Evolutionary conservation across 192 early-diverging fungal species (phyloP).

Genomic region (Coemansia sp.): DNA sequence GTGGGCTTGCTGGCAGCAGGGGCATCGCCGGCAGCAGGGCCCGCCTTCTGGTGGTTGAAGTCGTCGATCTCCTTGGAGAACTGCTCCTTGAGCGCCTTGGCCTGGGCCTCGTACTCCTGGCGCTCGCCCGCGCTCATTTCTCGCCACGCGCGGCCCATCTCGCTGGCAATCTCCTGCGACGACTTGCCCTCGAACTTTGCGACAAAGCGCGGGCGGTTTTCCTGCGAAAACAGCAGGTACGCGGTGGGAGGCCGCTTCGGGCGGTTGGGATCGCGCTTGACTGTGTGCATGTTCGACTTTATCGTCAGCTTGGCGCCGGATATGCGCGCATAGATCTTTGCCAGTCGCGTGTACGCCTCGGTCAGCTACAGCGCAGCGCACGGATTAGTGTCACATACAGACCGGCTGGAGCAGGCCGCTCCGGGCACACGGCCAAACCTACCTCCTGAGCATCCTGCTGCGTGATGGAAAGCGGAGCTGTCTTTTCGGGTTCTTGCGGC

Average conservation of each 20-base stretch:
- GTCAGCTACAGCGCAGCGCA: conserved; percentile 21
- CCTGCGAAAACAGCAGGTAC: conserved; percentile 29
- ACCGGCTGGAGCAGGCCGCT: neutral
- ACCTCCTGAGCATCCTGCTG: conserved; percentile 14
- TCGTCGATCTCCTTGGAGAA: conserved; percentile 12
- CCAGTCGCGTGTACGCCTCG: conserved; percentile 16
- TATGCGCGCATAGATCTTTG: conserved; percentile 18
- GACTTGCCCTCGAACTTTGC: conserved; percentile 10
- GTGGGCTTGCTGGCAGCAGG: conserved; percentile 1
- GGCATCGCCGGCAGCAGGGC: neutral
- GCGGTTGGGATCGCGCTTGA: conserved; percentile 28
- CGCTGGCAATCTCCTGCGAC: conserved; percentile 22
- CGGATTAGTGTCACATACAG: neutral
- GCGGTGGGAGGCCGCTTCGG: conserved; percentile 37
- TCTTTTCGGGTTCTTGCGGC: no score
- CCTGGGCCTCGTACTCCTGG: conserved; percentile 16
- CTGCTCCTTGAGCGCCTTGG: conserved; percentile 9
- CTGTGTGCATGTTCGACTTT: neutral
- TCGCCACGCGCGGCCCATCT: conserved; percentile 32
- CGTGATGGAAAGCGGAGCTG: no score
- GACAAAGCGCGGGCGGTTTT: conserved; percentile 15
- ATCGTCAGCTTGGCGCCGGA: neutral
- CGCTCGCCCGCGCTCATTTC: conserved; percentile 8
- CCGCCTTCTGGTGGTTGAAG: conserved; percentile 8
- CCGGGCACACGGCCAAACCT: neutral